Evolutionary conservation across 1,139 yeast genomes (phyloP), one percentile per base, ranked within the genome.

Genomic region (Geotrichum histeridarum): DNA sequence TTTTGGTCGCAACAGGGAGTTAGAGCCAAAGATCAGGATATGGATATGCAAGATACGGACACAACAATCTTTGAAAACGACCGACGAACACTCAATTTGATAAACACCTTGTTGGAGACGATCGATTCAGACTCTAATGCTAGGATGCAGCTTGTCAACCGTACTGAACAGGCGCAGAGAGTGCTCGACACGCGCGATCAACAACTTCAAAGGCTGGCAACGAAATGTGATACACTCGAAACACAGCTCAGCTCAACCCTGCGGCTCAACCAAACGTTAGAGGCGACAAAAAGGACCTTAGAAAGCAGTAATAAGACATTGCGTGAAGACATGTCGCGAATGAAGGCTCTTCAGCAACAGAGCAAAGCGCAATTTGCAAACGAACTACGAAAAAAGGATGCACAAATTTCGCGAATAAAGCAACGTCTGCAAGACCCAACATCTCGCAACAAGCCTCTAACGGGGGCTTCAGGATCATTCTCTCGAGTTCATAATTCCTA

Each of bases 331-430:
- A 42, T 42, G n/a, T 32, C 48, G 14, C 48, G 55, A 32, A 44
- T 57, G 22, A 54, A 57, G 30, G 44, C 38, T 12, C 51, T 58
- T 9, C 48, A 59, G 8, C 60, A 58, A 32, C 61, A 62, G 47
- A 38, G 56, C 46, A 54, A 58, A 18, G 54, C 48, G 33, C 67
- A 63, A 52, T 62, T 59, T 54, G 62, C 66, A 2, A 64, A 61
- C 38, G 69, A 66, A 44, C 56, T 66, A 42, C 55, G 69, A 8
- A 64, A 59, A 50, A 52, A 63, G 6, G 69, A 66, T 49, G 59
- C 65, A 30, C 64, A 63, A 27, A 53, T 64, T 22, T 58, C 62
- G 35, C 43, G 58, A 41, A 54, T 65, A 44, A 63, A 63, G 48
- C 47, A 38, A 30, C 17, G 41, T 14, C 14, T 35, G 22, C 53